Base-by-base conservation (phyloP, 1,139 yeast species). In the Geotrichum citri-aurantii region DNA sequence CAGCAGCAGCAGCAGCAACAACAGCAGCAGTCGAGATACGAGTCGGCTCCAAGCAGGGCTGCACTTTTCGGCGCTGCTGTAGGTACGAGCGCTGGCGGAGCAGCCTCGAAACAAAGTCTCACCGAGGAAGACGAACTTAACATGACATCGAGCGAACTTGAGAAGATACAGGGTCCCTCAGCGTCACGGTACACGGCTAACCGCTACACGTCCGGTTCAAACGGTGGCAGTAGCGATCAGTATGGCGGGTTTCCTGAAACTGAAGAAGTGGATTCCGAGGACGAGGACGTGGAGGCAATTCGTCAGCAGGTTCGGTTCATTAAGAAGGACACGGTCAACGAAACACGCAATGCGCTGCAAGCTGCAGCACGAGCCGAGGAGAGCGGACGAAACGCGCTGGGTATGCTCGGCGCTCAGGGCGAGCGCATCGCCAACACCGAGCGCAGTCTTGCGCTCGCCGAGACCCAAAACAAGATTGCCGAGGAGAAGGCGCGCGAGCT, bases 281-380 rank as follows among this genome's bases (percentile, higher is more conserved):
- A 91, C 63, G 96, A 89, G 70, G 98, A 91, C 64, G 91, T 92
- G 21, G 96, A 90, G 68, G 90, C 85, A 51, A 83, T 93, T 66
- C 90, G 88, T 71, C 88, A 87, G 65, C 92, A 92, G 66, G 87
- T 89, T 63, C 79, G 90, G 61, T 91, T 87, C 69, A 85, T 90
- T 52, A 92, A 92, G 71, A 95, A 90, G 67, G 95, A 90, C 67
- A 86, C 97, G 1, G 84, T 91, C 19, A 86, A 89, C 10, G 84
- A 91, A 54, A 88, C 98, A 0, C 80, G 96, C 67, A 91, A 91
- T 66, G 91, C 97, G 0, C 76, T 93, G 61, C 81, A 87, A 65
- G 84, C 89, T 84, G 96, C 97, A 1, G 87, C 87, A 64, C 95
- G 90, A 66, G 97, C 98, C 0, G 97, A 92, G 71, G 88, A 87